These are phyloP conservation scores for Scheffersomyces illinoinensis DNA, from an alignment of 1,139 yeast genomes.

Conservation along the genomic window DNA sequence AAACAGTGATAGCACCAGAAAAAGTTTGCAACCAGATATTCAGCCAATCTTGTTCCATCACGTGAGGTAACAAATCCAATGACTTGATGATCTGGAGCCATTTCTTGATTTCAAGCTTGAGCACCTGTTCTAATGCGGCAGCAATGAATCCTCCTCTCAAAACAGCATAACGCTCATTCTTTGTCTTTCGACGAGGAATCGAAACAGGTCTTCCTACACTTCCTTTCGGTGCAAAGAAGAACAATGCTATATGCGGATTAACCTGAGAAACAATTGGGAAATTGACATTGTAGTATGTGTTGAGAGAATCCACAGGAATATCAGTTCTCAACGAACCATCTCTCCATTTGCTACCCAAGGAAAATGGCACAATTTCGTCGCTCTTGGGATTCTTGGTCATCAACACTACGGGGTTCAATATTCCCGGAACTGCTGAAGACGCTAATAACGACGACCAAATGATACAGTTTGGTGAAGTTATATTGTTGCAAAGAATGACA, in stretches of 20 bases:
- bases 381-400: constrained; percentile 64
- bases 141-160: constrained; percentile 79
- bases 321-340: constrained; percentile 76
- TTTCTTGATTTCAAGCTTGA: constrained; percentile 71
- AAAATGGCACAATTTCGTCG: constrained; percentile 57
- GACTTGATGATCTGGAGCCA: constrained; percentile 71
- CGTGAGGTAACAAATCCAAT: constrained; percentile 66
- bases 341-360: constrained; percentile 74
- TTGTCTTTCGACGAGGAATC: constrained; percentile 47
- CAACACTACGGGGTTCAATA: constrained; percentile 76
- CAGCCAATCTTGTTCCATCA: constrained; percentile 80
- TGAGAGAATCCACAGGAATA: constrained; percentile 66
- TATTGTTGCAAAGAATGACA: constrained; percentile 72
- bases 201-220: constrained; percentile 81
- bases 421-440: constrained; percentile 82
- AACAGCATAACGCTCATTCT: constrained; percentile 36
- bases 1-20: constrained; percentile 73
- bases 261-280: constrained; percentile 80
- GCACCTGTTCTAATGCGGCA: constrained; percentile 68
- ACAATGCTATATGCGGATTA: constrained; percentile 77
- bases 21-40: constrained; percentile 73
- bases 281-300: constrained; percentile 76
- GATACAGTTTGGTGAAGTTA: constrained; percentile 80
- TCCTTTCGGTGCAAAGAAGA: constrained; percentile 79
- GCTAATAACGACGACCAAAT: constrained; percentile 80